Percentiles rank a stretch among this genome's conserved stretches.
Evolutionary conservation across 345 rosid genomes (phyloP).

Genomic region (Salix koriyanagi): DNA sequence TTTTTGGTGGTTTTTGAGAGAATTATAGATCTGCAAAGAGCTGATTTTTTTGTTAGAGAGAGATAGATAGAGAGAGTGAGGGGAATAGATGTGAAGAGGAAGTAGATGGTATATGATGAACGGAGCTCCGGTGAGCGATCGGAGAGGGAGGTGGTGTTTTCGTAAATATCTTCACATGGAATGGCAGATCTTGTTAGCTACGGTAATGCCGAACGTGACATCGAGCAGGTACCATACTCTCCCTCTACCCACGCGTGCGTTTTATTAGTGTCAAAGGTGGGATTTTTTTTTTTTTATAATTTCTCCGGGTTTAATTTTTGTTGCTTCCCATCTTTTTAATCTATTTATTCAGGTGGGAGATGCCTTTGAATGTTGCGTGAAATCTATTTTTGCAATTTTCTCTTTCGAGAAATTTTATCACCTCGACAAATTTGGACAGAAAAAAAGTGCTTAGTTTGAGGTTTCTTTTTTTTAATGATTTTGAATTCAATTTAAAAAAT

Average conservation of each 20-base stretch:
- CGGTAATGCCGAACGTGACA: constrained; percentile 79
- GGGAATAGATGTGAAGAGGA: constrained; percentile 16
- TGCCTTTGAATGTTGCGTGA: not conserved
- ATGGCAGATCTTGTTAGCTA: constrained; percentile 98
- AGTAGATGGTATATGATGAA: constrained; percentile 59
- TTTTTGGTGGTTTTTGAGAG: not conserved
- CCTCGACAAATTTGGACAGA: not conserved
- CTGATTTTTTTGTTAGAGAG: not conserved
- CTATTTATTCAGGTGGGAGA: not conserved
- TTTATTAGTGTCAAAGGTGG: not conserved
- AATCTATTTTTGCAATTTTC: not conserved
- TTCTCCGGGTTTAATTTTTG: not conserved
- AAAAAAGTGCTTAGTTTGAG: not conserved
- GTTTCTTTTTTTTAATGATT: not conserved
- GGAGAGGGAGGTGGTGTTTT: constrained; percentile 63
- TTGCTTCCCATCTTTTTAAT: not conserved
- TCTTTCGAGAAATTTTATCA: not conserved
- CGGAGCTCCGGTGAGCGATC: constrained; percentile 77
- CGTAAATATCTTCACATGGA: constrained; percentile 81
- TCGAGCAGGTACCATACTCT: constrained; percentile 57
- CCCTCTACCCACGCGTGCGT: not conserved
- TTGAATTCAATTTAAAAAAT: not conserved
- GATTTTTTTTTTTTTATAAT: not conserved
- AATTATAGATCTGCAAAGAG: constrained; percentile 12
- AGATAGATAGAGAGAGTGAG: not conserved